These are phyloP conservation scores for Domatiomyces catenatus DNA, from an alignment of 2,329 filamentous ascomycete genomes.

Conservation along the genomic window DNA sequence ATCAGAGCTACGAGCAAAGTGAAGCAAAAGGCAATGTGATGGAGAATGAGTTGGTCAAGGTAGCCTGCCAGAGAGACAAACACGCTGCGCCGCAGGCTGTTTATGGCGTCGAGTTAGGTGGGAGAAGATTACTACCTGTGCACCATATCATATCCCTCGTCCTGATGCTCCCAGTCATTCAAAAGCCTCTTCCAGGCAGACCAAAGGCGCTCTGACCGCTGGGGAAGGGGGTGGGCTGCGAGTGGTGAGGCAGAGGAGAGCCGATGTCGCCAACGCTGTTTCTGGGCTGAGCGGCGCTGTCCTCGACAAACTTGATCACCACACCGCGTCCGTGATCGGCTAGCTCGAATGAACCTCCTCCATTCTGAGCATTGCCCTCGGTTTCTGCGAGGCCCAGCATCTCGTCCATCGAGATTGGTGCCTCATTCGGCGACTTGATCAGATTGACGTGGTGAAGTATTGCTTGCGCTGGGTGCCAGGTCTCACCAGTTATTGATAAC, in stretches of 20 bases:
- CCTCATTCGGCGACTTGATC: constrained; percentile 44
- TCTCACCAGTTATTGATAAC: constrained; percentile 36
- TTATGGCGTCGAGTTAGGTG: neutral
- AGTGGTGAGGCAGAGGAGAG: constrained; percentile 38
- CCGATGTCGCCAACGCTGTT: constrained; percentile 51
- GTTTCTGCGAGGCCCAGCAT: constrained; percentile 78
- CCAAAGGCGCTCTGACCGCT: constrained; percentile 10
- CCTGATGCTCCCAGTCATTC: neutral
- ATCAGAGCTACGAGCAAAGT: neutral
- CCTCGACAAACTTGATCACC: constrained; percentile 37
- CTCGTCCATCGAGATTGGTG: constrained; percentile 46
- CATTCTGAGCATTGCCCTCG: constrained; percentile 71
- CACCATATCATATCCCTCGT: neutral
- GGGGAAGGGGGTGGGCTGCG: constrained; percentile 8
- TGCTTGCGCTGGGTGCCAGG: constrained; percentile 53
- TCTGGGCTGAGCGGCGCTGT: constrained; percentile 29
- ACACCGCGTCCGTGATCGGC: constrained; percentile 31
- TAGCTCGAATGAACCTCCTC: constrained; percentile 71
- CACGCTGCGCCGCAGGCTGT: neutral
- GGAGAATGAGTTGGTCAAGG: neutral
- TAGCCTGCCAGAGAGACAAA: neutral
- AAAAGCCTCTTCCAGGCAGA: constrained; percentile 13
- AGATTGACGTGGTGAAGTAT: constrained; percentile 51
- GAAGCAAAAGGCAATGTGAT: neutral
- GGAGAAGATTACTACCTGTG: neutral